Evolutionary conservation across 345 rosid genomes (phyloP), one percentile per base, ranked within the genome.

Genomic region (Gossypium raimondii): DNA sequence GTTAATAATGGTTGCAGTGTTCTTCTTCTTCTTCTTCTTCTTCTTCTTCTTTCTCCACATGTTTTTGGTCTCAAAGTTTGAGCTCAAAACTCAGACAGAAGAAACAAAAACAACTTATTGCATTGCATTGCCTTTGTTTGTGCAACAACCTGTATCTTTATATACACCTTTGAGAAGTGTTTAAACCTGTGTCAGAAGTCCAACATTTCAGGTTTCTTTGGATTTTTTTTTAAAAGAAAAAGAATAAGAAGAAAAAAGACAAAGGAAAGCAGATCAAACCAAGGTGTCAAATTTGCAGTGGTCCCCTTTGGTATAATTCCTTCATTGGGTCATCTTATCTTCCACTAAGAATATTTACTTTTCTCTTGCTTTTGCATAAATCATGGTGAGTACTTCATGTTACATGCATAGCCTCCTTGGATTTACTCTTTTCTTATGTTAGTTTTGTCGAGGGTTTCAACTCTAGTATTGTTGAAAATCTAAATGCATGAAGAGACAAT

Each of bases 271-370:
- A 52, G 9, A 52, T 68, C 61, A 52, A 55, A 41, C 47, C 22
- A 29, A 29, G 43, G 61, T 69, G 73, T 69, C 59, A 70, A 52
- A 34, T 70, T 53, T n/a, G 29, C 16, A 53, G 18, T 70, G 74
- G 74, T 53, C 74, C 62, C 48, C 50, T 1, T 11, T 11, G 17
- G 17, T 34, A 53, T 70, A 52, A 51, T 70, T 55, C 74, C 43
- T 17, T 72, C 61, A n/a, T 55, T 18, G 48, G 48, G 29, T 55
- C 51, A 71, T 38, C 75, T 57, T 13, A 56, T 72, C 75, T 20
- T 41, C 75, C 75, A 56, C 64, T 13, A 72, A 72, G 65, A 57
- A 72, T 72, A 56, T 72, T 53, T 53, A 72, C 59, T 72, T 17
- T 70, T 70, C 74, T 11, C 18, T 57, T 56, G 45, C 43, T 59